Conservation (phyloP, 202 grass and related monocot genomes). For the Tripidium arundinaceum region DNA sequence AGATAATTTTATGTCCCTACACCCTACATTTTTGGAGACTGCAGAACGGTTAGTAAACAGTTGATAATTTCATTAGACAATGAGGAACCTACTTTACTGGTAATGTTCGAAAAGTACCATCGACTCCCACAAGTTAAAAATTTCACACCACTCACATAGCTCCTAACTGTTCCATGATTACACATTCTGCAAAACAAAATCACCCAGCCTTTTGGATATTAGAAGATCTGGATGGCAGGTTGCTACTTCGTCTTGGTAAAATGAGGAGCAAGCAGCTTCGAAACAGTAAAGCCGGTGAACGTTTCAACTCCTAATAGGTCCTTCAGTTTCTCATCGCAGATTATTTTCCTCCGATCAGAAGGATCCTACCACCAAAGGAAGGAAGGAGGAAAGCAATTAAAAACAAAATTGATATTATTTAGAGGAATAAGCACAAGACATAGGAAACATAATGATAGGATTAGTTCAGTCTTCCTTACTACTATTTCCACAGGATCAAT, state of each 20-base stretch:
- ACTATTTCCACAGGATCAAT: background rate
- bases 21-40: background rate
- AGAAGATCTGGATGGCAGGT: slow-evolving; percentile 27
- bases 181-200: slow-evolving; percentile 58
- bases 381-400: slow-evolving; percentile 24
- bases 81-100: slow-evolving; percentile 38
- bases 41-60: slow-evolving; percentile 6
- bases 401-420: slow-evolving; percentile 15
- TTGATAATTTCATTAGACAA: slow-evolving; percentile 16
- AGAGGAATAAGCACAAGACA: background rate
- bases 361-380: slow-evolving; percentile 68
- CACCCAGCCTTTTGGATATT: slow-evolving; percentile 32
- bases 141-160: slow-evolving; percentile 26
- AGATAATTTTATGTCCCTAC: background rate
- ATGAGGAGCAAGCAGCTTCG: slow-evolving; percentile 81
- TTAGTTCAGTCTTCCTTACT: background rate
- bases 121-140: slow-evolving; percentile 24
- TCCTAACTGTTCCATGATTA: slow-evolving; percentile 47
- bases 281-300: slow-evolving; percentile 73
- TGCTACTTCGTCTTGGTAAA: slow-evolving; percentile 70
- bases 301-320: slow-evolving; percentile 88
- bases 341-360: slow-evolving; percentile 92
- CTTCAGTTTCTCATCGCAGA: slow-evolving; percentile 96
- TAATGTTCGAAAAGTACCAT: slow-evolving; percentile 27
- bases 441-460: background rate